Conservation (phyloP, 192 early-diverging fungal species). For the Rhizoclosmatium sp. region DNA sequence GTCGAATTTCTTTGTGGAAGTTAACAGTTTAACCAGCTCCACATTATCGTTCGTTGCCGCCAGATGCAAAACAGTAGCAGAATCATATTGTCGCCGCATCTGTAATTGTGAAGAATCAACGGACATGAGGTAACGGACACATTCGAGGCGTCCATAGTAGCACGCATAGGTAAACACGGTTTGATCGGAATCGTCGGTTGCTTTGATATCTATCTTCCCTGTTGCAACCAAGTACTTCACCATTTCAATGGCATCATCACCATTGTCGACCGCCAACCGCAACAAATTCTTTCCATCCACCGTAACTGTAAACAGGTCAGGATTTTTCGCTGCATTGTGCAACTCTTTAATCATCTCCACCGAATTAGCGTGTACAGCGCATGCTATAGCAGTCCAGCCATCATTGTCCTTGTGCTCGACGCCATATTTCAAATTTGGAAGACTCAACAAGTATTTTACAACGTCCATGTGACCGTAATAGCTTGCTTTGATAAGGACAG, state of each 20-base stretch:
- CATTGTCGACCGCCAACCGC: not conserved
- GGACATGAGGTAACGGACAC: not conserved
- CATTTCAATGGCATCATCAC: not conserved
- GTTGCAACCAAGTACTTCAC: not conserved
- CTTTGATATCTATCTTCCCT: not conserved
- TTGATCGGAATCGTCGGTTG: not conserved
- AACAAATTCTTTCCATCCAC: not conserved
- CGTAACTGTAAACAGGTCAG: too few relatives aligned
- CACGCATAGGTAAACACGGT: not conserved
- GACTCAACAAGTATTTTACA: not conserved
- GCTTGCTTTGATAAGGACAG: not conserved
- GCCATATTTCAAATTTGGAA: not conserved
- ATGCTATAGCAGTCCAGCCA: not conserved
- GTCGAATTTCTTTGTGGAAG: not conserved
- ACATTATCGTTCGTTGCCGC: not conserved
- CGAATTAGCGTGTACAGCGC: not conserved
- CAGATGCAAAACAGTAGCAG: not conserved
- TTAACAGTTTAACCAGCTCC: not conserved
- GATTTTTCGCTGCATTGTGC: too few relatives aligned
- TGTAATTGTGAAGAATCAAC: not conserved
- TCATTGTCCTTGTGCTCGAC: not conserved
- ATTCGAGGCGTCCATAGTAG: not conserved
- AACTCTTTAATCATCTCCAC: not conserved
- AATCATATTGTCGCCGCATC: too few relatives aligned
- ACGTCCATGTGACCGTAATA: not conserved